Conservation (phyloP, 768 basidiomycete genomes). For the Phanerodontia chrysosporium region DNA sequence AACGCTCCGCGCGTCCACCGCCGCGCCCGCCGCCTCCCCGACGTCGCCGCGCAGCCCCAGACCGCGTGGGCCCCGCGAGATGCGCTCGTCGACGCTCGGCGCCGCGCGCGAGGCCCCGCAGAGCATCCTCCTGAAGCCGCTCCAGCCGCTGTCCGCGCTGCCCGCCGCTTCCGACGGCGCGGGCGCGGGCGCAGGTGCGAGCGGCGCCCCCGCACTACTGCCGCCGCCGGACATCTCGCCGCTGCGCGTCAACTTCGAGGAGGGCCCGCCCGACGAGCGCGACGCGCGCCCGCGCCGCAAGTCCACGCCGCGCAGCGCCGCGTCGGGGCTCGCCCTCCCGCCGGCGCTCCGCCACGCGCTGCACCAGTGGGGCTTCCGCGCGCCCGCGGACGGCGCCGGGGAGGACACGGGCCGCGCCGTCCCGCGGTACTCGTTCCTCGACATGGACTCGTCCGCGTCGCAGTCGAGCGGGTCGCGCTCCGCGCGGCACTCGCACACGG, state of each 20-base stretch:
- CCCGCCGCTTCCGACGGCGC: too few species aligned
- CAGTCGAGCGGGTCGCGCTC: constrained; percentile 20
- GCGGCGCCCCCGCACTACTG: constrained; percentile 5
- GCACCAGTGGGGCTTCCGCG: neutral
- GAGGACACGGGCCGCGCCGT: neutral
- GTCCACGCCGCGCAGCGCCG: constrained; percentile 4
- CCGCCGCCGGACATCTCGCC: constrained; percentile 18
- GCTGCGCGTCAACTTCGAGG: constrained; percentile 25
- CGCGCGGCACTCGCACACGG: constrained; percentile 15
- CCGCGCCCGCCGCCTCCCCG: neutral
- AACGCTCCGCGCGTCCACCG: neutral
- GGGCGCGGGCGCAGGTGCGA: constrained; percentile 1
- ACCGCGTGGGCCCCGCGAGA: constrained; percentile 24
- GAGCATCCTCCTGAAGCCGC: constrained; percentile 21
- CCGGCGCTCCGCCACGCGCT: constrained; percentile 22
- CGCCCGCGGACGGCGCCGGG: neutral
- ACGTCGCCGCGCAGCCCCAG: constrained; percentile 18
- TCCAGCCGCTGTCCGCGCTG: constrained; percentile 7
- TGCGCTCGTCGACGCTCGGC: constrained; percentile 6
- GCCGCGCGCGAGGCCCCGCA: constrained; percentile 12
- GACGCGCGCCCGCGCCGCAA: neutral
- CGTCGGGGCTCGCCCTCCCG: constrained; percentile 20
- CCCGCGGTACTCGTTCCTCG: constrained; percentile 23
- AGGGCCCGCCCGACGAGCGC: constrained; percentile 18
- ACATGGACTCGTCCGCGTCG: constrained; percentile 23